Evolutionary conservation across 1,284 basidiomycete species (phyloP), one percentile per base, ranked within the genome.

Genomic region (Melampsora larici-populina): DNA sequence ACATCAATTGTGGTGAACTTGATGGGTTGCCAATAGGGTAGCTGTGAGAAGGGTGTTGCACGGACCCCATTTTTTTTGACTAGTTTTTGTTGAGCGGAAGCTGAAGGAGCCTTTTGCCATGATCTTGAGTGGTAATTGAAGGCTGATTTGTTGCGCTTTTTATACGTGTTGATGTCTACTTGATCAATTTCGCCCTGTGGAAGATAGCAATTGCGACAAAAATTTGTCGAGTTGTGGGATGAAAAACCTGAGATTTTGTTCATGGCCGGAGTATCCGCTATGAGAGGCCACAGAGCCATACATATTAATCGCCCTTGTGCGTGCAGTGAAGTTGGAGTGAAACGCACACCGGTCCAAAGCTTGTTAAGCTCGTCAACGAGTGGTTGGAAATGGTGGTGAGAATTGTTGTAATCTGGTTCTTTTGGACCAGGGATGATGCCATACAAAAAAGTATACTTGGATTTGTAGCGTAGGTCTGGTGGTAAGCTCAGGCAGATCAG

Each of bases 261-360:
- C n/a, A n/a, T n/a, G n/a, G n/a, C n/a, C n/a, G 72, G 72, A 21
- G 67, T 18, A 55, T 75, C 65, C 9, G 72, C 72, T 58, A 75
- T 75, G n/a, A 75, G 49, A 17, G 72, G 64, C 15, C 66, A 75
- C 21, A 75, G n/a, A 1, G 51, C 72, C 1, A 24, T 63, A 43
- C 58, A 40, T 9, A 75, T 67, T n/a, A 43, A 33, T 9, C 49
- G 29, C 7, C 72, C 72, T 67, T 75, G 26, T 29, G 29, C 33
- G 49, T 43, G 21, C 55, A 58, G 63, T 26, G 21, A 17, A n/a
- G 72, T 75, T 67, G 66, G 18, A 9, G 21, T 40, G n/a, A 75
- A 75, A n/a, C 29, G 58, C 66, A 66, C 9, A 8, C 72, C 72
- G 36, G 58, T 29, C 13, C 33, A 60, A 40, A 75, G 48, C 7